Evolutionary conservation across 1,284 basidiomycete genomes (phyloP), one percentile per base, ranked within the genome.

Genomic region (Moesziomyces sp.): DNA sequence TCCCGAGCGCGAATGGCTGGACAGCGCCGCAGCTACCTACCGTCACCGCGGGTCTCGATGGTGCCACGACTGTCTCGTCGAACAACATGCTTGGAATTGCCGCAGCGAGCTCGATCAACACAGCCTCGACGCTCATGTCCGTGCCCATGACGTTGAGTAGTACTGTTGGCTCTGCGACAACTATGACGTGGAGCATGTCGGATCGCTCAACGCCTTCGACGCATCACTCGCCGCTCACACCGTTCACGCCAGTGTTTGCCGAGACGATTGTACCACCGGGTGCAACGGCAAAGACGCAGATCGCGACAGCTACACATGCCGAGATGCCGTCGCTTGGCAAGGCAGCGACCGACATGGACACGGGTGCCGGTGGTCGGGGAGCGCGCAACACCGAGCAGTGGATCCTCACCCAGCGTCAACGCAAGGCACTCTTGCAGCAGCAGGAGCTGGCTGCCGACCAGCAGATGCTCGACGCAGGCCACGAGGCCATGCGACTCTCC

Each of bases 181-280:
- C 63, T 3, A 69, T 65, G 71, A 65, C 71, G 0, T 68, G 61
- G 58, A 65, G 53, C 52, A 46, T 52, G 44, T 74, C 71, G 6
- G 61, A 69, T 47, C 71, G 57, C 16, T 72, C 68, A 5, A 76
- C 68, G 4, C 70, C 69, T 6, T 71, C 68, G 0, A 63, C 64
- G 21, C 64, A 57, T 43, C 50, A 61, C 33, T 60, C 76, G 35
- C 77, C 77, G 1, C 42, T 66, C 24, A 79, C 78, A 2, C 76
- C 74, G 16, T 76, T 71, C 61, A 71, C 76, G n/a, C 65, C 78
- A 2, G 26, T 68, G 28, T 79, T 79, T 42, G 65, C 69, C 6
- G 77, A 79, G 42, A 33, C 46, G 45, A 69, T 74, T 51, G 58
- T 63, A 18, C 38, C 38, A 3, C 38, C 38, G 2, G 38, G 38